phyloP scores from a whole-genome alignment of 164 flowering plant species.

The Buxus sempervirens region DNA sequence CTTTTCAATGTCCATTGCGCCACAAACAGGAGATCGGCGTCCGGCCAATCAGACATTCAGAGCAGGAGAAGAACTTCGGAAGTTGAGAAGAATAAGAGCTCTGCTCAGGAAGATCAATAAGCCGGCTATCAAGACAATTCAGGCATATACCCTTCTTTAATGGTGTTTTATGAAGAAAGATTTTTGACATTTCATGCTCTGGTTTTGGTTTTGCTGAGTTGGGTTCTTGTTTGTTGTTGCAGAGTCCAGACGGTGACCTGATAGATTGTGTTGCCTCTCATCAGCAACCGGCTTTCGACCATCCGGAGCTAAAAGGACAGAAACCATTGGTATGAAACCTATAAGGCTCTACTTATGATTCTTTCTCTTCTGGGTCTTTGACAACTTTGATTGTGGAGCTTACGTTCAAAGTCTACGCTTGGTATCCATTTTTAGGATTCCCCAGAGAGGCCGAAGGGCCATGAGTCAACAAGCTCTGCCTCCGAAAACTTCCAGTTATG shows the following conservation, averaged over 20 bases:
- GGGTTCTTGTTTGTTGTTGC: constrained; percentile 15
- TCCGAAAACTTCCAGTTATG: constrained; percentile 47
- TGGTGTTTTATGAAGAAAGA: constrained; percentile 7
- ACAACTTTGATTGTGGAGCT: not conserved
- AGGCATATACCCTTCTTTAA: constrained; percentile 34
- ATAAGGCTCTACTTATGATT: not conserved
- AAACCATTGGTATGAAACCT: constrained; percentile 60
- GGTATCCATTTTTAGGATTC: constrained; percentile 58
- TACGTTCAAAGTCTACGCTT: not conserved
- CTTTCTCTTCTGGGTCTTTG: not conserved
- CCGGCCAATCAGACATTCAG: constrained; percentile 46
- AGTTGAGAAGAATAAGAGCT: constrained; percentile 52
- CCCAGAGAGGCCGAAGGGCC: constrained; percentile 69
- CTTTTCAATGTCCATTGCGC: not conserved
- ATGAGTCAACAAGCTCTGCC: constrained; percentile 13
- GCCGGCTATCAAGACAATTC: constrained; percentile 77
- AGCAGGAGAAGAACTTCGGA: constrained; percentile 55
- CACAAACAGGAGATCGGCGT: not conserved
- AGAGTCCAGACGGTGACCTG: constrained; percentile 98
- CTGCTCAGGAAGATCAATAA: constrained; percentile 79
- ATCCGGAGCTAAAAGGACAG: constrained; percentile 75
- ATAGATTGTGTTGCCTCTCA: constrained; percentile 83
- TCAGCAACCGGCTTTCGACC: constrained; percentile 98
- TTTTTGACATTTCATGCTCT: not conserved
- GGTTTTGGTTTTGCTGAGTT: constrained; percentile 1